Evolutionary conservation across 116 monocot species (phyloP).

Genomic region (Zostera marina): DNA sequence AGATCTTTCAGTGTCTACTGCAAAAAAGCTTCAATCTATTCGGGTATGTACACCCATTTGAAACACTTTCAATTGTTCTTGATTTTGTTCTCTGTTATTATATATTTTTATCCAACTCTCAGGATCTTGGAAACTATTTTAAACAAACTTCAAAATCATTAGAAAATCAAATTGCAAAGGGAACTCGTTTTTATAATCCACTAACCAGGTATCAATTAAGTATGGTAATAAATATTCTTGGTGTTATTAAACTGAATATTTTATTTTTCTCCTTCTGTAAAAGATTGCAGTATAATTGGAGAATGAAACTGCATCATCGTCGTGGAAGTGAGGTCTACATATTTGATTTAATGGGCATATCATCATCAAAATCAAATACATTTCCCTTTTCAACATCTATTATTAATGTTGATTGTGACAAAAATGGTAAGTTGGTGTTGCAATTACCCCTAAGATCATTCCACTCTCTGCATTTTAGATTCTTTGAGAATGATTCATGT

Average conservation of each 20-base stretch:
- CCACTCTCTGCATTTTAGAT: conserved; percentile 37
- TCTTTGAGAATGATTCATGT: conserved; percentile 19
- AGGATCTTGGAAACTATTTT: conserved; percentile 85
- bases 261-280: background rate
- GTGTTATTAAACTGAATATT: background rate
- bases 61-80: too few relatives aligned
- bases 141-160: conserved; percentile 82
- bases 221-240: background rate
- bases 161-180: conserved; percentile 68
- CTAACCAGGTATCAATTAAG: conserved; percentile 74
- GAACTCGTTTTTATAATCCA: conserved; percentile 77
- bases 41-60: conserved; percentile 28
- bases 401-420: conserved; percentile 55
- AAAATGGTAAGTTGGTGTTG: conserved; percentile 53
- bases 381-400: conserved; percentile 31
- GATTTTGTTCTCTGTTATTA: too few relatives aligned
- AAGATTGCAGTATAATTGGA: conserved; percentile 97
- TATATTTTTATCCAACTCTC: conserved; percentile 3
- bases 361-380: conserved; percentile 17
- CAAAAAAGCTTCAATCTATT: conserved; percentile 76
- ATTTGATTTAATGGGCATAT: conserved; percentile 62
- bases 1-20: conserved; percentile 81
- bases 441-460: conserved; percentile 56
- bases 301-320: conserved; percentile 78
- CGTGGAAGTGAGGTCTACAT: conserved; percentile 64